Evolutionary conservation across 805 yeast genomes (phyloP), one percentile per base, ranked within the genome.

Genomic region (Scheffersomyces coipomensis): DNA sequence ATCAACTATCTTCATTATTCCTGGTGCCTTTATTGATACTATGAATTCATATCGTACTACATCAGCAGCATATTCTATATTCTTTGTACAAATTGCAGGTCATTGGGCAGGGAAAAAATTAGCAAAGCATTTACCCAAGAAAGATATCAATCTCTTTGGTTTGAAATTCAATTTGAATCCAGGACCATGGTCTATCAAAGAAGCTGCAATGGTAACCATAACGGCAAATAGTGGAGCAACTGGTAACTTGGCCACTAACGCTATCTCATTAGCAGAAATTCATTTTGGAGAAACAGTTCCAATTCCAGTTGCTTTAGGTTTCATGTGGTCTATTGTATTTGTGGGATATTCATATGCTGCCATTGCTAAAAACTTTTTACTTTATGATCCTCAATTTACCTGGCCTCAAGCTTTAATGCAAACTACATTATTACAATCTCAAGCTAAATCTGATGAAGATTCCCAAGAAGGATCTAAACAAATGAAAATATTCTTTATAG

Each of bases 391-490:
- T 0, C 71, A 72, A 34, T 71, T 73, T 42, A 56, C 68, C 8
- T 75, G 79, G 79, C 74, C 75, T 0, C 69, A 71, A 43, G 71
- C 79, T 1, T 56, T 75, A 38, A 75, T 75, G 81, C 79, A 75
- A 43, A 70, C 79, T 0, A 63, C 75, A 1, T 51, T 73, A 23
- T 62, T 72, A 41, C 66, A 62, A 33, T 53, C 67, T 0, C 67
- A 62, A 38, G 38, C 39, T 2, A 46, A 35, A 19, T 39, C 56
- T 13, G 52, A 50, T 34, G 29, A 35, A 12, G 52, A 52, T 26
- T 44, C 52, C 11, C 38, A 37, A 12, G 19, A 27, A 17, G 59
- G 53, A 16, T 19, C 49, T 19, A 51, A 49, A 24, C 63, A 63
- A 42, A 69, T 73, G 72, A 53, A 44, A 19, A 54, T 71, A 1